Evolutionary conservation across 2,329 filamentous ascomycete species (phyloP).

Genomic region (Onygenales sp.): DNA sequence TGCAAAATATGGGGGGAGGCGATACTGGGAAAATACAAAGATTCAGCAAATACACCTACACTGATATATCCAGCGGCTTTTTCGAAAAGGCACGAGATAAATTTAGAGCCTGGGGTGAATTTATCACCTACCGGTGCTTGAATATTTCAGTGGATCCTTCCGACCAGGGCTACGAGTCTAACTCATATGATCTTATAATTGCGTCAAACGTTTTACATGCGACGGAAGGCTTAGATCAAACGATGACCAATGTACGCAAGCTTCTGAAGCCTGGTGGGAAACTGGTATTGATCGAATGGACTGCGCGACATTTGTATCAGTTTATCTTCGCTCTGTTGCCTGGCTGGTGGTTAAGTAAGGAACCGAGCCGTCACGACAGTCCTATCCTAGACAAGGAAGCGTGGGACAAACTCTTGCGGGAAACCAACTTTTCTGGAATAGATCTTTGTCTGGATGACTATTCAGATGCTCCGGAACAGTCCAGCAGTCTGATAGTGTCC

Average conservation of each 20-base stretch:
- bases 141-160: conserved; percentile 20
- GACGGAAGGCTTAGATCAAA: conserved; percentile 17
- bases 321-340: conserved; percentile 19
- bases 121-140: conserved; percentile 19
- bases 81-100: conserved; percentile 9
- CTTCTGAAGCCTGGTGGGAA: conserved; percentile 34
- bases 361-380: neutral
- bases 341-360: conserved; percentile 20
- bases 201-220: conserved; percentile 30
- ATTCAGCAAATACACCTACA: conserved; percentile 11
- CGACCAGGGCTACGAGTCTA: conserved; percentile 23
- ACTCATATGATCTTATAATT: conserved; percentile 23
- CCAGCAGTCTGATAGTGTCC: neutral
- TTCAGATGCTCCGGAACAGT: neutral
- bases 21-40: neutral
- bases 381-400: neutral
- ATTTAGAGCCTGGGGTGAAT: neutral
- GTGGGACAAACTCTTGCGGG: neutral
- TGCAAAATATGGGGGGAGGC: neutral
- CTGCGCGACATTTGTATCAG: conserved; percentile 16
- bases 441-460: neutral
- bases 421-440: neutral
- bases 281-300: conserved; percentile 31
- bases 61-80: conserved; percentile 12
- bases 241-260: conserved; percentile 20